These are phyloP conservation scores for Paxillus ammoniavirescens DNA, from an alignment of 768 basidiomycete genomes.

Conservation along the genomic window DNA sequence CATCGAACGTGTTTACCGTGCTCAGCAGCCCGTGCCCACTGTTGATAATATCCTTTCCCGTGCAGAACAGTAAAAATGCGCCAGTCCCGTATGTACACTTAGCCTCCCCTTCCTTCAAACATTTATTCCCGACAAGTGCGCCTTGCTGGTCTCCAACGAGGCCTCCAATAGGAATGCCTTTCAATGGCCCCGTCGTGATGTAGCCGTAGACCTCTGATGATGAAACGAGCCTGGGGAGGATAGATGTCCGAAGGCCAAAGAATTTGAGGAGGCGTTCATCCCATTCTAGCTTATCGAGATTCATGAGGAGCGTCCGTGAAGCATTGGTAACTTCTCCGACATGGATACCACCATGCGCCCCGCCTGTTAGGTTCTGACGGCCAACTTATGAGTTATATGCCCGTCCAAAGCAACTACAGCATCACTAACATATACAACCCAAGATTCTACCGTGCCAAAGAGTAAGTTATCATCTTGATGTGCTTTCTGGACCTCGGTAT, in stretches of 20 bases:
- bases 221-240: constrained; percentile 85
- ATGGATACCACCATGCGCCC: constrained; percentile 66
- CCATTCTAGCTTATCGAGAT: constrained; percentile 80
- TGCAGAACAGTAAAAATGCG: constrained; percentile 94
- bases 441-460: constrained; percentile 96
- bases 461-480: constrained; percentile 78
- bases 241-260: constrained; percentile 74
- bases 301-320: constrained; percentile 90
- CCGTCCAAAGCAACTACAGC: constrained; percentile 8
- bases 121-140: constrained; percentile 95
- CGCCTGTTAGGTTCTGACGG: constrained; percentile 78
- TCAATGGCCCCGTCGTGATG: constrained; percentile 62
- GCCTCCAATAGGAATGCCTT: constrained; percentile 84
- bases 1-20: constrained; percentile 51
- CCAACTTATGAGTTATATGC: constrained; percentile 1
- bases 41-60: constrained; percentile 81
- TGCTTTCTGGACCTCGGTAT: constrained; percentile 71
- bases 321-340: constrained; percentile 95
- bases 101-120: constrained; percentile 84
- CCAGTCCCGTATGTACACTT: constrained; percentile 99
- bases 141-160: constrained; percentile 99
- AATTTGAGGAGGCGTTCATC: constrained; percentile 80
- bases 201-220: constrained; percentile 91
- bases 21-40: constrained; percentile 86
- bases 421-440: constrained; percentile 81